phyloP scores from a whole-genome alignment of 2,329 filamentous ascomycete species.

The Alternaria arbusti region DNA sequence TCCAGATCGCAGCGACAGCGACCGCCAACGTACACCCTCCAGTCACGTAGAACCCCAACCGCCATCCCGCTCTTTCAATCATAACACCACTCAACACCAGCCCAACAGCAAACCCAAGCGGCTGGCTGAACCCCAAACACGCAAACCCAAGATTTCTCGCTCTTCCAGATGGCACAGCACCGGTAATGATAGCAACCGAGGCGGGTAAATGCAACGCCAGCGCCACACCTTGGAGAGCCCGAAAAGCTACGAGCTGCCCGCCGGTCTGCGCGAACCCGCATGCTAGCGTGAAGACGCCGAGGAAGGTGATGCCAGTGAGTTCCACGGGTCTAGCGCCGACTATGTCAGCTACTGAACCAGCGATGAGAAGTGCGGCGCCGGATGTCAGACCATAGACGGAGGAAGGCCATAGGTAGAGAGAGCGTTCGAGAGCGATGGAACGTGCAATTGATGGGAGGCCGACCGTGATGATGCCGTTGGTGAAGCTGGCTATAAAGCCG shows the following conservation, averaged over 20 bases:
- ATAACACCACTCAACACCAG: conserved; percentile 59
- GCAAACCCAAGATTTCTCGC: conserved; percentile 43
- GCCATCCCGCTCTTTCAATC: conserved; percentile 57
- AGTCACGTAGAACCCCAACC: conserved; percentile 55
- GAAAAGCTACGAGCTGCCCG: conserved; percentile 51
- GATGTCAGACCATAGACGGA: conserved; percentile 51
- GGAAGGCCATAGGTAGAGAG: conserved; percentile 42
- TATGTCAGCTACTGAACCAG: conserved; percentile 59
- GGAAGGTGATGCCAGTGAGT: conserved; percentile 51
- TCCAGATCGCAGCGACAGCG: conserved; percentile 42
- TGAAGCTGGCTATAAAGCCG: conserved; percentile 38
- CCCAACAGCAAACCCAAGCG: conserved; percentile 59
- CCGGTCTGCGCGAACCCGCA: conserved; percentile 56
- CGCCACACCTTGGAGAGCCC: conserved; percentile 57
- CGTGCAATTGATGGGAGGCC: conserved; percentile 52
- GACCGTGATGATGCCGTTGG: conserved; percentile 52
- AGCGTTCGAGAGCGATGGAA: conserved; percentile 34
- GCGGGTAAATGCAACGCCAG: conserved; percentile 57
- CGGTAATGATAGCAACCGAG: conserved; percentile 54
- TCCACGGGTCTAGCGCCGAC: conserved; percentile 56
- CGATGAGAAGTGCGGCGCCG: conserved; percentile 58
- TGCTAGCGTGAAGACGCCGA: conserved; percentile 53
- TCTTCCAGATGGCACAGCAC: conserved; percentile 30
- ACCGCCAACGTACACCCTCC: conserved; percentile 42
- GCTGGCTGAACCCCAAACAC: conserved; percentile 55